Evolutionary conservation across 352 stramenopile genomes (phyloP).

Genomic region (Phytopythium chamaehyphon): DNA sequence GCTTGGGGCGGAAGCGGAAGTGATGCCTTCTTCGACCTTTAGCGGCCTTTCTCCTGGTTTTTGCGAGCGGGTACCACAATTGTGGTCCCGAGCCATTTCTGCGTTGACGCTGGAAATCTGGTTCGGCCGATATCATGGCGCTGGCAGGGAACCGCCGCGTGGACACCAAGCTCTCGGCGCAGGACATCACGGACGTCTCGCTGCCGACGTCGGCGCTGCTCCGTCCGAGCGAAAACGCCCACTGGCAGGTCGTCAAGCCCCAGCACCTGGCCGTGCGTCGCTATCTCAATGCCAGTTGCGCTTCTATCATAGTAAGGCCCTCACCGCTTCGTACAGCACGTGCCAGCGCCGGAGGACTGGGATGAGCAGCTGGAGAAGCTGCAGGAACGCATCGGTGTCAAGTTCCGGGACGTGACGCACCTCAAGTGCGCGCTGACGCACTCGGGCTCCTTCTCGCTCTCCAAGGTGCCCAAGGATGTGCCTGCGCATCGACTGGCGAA

Average conservation of each 20-base stretch:
- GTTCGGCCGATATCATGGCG: too few species aligned
- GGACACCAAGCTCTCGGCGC: background rate
- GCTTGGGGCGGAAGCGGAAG: conserved; percentile 1
- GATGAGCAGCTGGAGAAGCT: conserved; percentile 35
- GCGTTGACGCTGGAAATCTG: too few species aligned
- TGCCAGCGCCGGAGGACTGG: conserved; percentile 46
- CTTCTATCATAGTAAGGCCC: background rate
- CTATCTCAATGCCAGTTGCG: too few species aligned
- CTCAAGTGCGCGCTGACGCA: conserved; percentile 73
- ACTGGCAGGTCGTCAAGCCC: conserved; percentile 49
- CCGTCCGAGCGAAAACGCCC: conserved; percentile 21
- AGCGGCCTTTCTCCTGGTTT: background rate
- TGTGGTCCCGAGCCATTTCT: too few species aligned
- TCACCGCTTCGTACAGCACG: conserved; percentile 15
- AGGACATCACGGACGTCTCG: background rate
- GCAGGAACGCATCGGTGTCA: conserved; percentile 52
- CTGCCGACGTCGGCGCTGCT: conserved; percentile 16
- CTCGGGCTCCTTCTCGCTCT: conserved; percentile 53
- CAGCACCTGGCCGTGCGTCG: conserved; percentile 38
- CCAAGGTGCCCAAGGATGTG: conserved; percentile 31
- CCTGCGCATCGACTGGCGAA: conserved; percentile 67
- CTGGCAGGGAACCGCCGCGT: background rate
- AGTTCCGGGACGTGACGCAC: conserved; percentile 51
- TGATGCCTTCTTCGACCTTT: conserved; percentile 2
- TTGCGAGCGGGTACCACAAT: too few species aligned